These are phyloP conservation scores for Loxodes magnus DNA, from an alignment of 73 alveolate species.

Conservation along the genomic window DNA sequence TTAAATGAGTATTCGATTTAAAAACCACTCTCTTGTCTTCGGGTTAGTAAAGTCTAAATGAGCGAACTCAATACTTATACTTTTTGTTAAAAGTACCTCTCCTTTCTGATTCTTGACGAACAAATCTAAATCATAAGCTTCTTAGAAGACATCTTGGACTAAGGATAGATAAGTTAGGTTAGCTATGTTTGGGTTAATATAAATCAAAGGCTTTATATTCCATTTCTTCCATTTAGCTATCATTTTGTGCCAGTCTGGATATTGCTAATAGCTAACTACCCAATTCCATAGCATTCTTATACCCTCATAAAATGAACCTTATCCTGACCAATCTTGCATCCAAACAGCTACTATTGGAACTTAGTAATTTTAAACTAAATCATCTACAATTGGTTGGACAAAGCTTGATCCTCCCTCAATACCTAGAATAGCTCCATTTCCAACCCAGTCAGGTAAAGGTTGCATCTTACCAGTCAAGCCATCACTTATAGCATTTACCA, in stretches of 20 bases:
- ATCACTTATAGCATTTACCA: slow-evolving; percentile 1
- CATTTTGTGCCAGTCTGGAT: slow-evolving; percentile 29
- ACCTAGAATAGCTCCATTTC: slow-evolving; percentile 20
- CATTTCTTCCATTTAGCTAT: slow-evolving; percentile 17
- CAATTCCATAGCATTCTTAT: slow-evolving; percentile 29
- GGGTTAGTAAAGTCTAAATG: slow-evolving; percentile 27
- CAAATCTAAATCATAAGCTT: slow-evolving; percentile 18
- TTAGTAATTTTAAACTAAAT: slow-evolving; percentile 11
- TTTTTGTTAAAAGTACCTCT: slow-evolving; percentile 6
- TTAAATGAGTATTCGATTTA: slow-evolving; percentile 10
- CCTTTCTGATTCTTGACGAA: slow-evolving; percentile 19
- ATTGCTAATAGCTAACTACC: slow-evolving; percentile 9
- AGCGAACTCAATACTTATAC: slow-evolving; percentile 26
- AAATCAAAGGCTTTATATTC: slow-evolving; percentile 24
- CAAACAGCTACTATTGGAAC: slow-evolving; percentile 29
- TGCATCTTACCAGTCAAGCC: slow-evolving; percentile 19
- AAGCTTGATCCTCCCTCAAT: slow-evolving; percentile 16
- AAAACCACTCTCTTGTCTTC: slow-evolving; percentile 14
- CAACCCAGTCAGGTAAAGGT: slow-evolving; percentile 29
- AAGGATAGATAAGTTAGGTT: slow-evolving; percentile 14
- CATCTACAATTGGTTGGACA: background rate
- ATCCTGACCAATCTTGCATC: slow-evolving; percentile 37
- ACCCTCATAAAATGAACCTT: slow-evolving; percentile 21
- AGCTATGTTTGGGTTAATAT: slow-evolving; percentile 31
- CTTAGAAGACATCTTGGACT: slow-evolving; percentile 8